phyloP scores from a whole-genome alignment of 257 asterid genomes.

The Lithospermum erythrorhizon region DNA sequence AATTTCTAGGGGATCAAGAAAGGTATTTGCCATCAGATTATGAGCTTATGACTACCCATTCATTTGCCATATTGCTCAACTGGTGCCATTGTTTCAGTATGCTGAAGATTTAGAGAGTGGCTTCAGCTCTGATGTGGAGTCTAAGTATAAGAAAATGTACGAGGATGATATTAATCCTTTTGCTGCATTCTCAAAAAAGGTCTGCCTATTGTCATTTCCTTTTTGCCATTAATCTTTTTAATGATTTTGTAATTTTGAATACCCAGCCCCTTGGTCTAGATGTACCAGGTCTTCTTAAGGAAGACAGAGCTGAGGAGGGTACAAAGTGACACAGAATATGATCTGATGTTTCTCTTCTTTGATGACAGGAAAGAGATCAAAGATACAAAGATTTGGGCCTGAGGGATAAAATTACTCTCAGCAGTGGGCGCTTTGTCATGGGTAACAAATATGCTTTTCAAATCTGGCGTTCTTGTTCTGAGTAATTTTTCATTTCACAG shows the following conservation, averaged over 20 bases:
- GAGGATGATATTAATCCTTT: conserved; percentile 98
- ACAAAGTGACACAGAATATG: neutral
- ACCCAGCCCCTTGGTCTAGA: neutral
- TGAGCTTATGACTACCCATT: conserved; percentile 8
- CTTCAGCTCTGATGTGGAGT: conserved; percentile 92
- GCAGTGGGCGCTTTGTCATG: conserved; percentile 92
- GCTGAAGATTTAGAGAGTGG: conserved; percentile 95
- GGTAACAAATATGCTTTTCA: conserved; percentile 70
- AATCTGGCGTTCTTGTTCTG: conserved; percentile 9
- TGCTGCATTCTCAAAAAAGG: conserved; percentile 98
- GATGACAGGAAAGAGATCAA: conserved; percentile 71
- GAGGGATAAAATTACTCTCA: conserved; percentile 90
- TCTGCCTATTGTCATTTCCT: conserved; percentile 14
- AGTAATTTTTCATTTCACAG: neutral
- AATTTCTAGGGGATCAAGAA: conserved; percentile 91
- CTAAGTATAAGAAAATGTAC: conserved; percentile 94
- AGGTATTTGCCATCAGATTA: conserved; percentile 40
- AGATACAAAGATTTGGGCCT: conserved; percentile 91
- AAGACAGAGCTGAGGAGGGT: neutral
- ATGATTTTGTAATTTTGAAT: too few relatives aligned
- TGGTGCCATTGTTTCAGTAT: conserved; percentile 38
- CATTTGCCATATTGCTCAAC: conserved; percentile 15
- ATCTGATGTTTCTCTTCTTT: neutral
- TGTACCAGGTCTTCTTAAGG: neutral
- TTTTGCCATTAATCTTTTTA: neutral